Conservation (phyloP, 169 alveolate genomes). For the Perkinsus marinus region DNA sequence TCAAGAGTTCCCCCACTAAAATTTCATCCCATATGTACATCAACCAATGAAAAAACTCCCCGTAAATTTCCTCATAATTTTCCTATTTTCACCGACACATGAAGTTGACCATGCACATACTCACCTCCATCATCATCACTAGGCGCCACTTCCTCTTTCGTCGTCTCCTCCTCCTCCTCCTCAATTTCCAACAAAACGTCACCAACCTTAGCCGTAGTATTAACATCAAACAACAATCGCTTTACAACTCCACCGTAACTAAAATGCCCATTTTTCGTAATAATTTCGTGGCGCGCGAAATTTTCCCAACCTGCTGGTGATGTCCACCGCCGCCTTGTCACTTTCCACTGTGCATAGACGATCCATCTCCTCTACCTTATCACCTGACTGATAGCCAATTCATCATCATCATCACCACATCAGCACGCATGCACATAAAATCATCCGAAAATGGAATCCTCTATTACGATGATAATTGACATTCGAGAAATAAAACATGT, state of each 20-base stretch:
- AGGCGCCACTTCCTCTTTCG: not conserved
- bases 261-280: constrained; percentile 36
- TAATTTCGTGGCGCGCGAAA: not conserved
- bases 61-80: too few species aligned
- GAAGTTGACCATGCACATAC: too few species aligned
- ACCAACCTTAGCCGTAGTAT: constrained; percentile 38
- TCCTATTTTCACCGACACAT: too few species aligned
- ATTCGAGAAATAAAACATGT: too few species aligned
- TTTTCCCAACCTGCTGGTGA: constrained; percentile 61
- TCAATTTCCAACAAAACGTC: constrained; percentile 52
- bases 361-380: constrained; percentile 75
- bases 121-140: too few species aligned
- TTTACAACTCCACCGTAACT: not conserved
- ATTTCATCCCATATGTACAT: too few species aligned
- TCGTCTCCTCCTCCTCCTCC: constrained; percentile 11
- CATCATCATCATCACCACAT: too few species aligned
- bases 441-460: constrained; percentile 25
- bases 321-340: constrained; percentile 83
- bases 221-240: not conserved
- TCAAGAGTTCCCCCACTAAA: too few species aligned
- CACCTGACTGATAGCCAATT: too few species aligned
- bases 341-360: constrained; percentile 77
- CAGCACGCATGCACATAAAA: too few species aligned
- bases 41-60: too few species aligned
- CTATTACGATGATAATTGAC: too few species aligned